Evolutionary conservation across 2,329 filamentous ascomycete genomes (phyloP), one percentile per base, ranked within the genome.

Genomic region (Monosporascus sp.): DNA sequence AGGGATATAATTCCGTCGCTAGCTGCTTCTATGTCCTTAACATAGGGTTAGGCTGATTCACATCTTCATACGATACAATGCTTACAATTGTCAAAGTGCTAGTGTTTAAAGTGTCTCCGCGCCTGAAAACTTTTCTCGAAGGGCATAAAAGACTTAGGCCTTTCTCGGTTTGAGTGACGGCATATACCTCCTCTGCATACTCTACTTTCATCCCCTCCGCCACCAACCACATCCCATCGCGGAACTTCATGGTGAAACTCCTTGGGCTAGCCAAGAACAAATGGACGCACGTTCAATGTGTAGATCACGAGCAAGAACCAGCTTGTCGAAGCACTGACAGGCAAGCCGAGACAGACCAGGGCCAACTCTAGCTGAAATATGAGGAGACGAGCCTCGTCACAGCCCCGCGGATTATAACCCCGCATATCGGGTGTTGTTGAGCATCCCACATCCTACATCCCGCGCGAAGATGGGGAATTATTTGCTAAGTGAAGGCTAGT

Each of bases 201-300:
- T 86, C 81, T 25, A 84, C 75, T 48, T 75, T 73, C 64, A 84
- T 77, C 55, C 77, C 80, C 67, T 83, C 79, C 52, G 79, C 82
- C 42, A 78, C 75, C 48, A 86, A 72, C 85, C 85, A 88, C 84
- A 86, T 84, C 58, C 80, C 80, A 77, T 84, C 80, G 58, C 80
- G 79, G 60, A 84, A 83, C 71, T 81, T 83, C 81, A 83, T 83
- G 44, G 60, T 66, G 44, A 42, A 46, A 38, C 47, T 58, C 50
- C 49, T 50, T 48, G 14, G 24, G 47, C 34, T 22, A 22, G 8
- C 51, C 44, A n/a, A 22, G 24, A 27, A 14, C 24, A 27, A 20
- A 27, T 46, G 24, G 14, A 31, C 14, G 24, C 7, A 17, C 17
- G 17, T 25, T 18, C 22, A 27, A 46, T n/a, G 24, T 14, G 15